Evolutionary conservation across 495 filamentous ascomycete species (phyloP), one percentile per base, ranked within the genome.

Genomic region (Amorphotheca resinae): DNA sequence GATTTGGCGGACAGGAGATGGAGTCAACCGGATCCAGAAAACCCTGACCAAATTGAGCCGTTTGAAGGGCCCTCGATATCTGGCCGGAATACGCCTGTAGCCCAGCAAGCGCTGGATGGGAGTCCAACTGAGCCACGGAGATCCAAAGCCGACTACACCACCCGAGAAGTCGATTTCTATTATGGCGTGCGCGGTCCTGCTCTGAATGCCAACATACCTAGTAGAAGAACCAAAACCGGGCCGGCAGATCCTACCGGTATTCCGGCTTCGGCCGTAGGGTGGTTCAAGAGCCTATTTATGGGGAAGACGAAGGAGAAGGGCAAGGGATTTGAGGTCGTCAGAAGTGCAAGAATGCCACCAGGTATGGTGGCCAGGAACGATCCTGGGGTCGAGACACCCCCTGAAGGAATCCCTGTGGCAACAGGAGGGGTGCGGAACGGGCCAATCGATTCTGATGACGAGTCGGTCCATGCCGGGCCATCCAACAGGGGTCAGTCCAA

Each of bases 271-370:
- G 88, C 91, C 1, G 79, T 84, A 2, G 85, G 86, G 0, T 98
- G 88, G 82, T 73, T 98, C 59, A 79, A 82, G 50, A 70, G 70
- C 26, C 62, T 93, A 23, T 73, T 95, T 44, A 77, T 77, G 22
- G 84, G 80, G 6, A 87, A 91, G 59, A 82, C 74, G 2, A 94
- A 91, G 51, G 86, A 91, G 33, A 91, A 77, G 53, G 82, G 80
- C 22, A 95, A 95, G 60, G 91, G 91, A 0, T 98, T 98, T 44
- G 91, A 94, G 57, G 91, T 98, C 12, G 91, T 96, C 9, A 69
- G 91, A 55, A 93, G 87, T 54, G 71, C 84, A 31, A 72, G 87
- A 50, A 73, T 80, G 74, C 66, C 69, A 52, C 60, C 76, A 48
- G 58, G 73, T 51, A 60, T 85, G 80, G 64, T 7, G 3, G 43